Percentiles rank a stretch among this genome's conserved stretches.
Evolutionary conservation across 192 early-diverging fungal species (phyloP).

Genomic region (Coemansia sp.): DNA sequence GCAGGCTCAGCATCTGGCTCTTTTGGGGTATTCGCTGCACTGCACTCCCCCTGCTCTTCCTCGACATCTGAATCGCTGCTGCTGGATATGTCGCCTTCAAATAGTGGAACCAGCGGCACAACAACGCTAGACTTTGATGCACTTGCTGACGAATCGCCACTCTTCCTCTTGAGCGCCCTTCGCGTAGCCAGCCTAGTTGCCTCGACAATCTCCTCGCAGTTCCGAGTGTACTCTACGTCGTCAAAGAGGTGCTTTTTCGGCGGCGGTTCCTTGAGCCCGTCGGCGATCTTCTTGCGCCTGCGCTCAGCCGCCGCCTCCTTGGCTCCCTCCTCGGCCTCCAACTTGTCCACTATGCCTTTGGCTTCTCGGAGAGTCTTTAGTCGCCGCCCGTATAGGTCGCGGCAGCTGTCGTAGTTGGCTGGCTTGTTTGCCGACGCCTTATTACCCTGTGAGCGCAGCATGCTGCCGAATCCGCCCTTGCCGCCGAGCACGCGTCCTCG

Average conservation of each 20-base stretch:
- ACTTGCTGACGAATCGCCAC: too few species aligned
- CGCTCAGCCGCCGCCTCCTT: conserved; percentile 58
- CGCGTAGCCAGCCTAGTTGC: conserved; percentile 62
- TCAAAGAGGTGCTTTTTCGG: conserved; percentile 82
- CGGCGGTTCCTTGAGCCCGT: conserved; percentile 66
- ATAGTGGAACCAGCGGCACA: conserved; percentile 30
- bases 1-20: neutral
- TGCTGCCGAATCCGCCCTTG: conserved; percentile 98
- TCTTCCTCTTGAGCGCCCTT: conserved; percentile 24
- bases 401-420: conserved; percentile 91
- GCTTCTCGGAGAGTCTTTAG: conserved; percentile 91
- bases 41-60: neutral
- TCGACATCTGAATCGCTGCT: conserved; percentile 11
- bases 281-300: conserved; percentile 86
- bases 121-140: too few species aligned
- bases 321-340: conserved; percentile 23
- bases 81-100: conserved; percentile 25
- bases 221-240: conserved; percentile 73
- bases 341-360: conserved; percentile 65
- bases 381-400: conserved; percentile 89
- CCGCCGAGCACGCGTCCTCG: conserved; percentile 66
- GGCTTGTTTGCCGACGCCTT: conserved; percentile 87
- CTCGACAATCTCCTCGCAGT: conserved; percentile 68
- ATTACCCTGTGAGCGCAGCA: conserved; percentile 91
- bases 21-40: neutral